phyloP scores from a whole-genome alignment of 2,329 filamentous ascomycete genomes.

The Aspergillus fijiensis region DNA sequence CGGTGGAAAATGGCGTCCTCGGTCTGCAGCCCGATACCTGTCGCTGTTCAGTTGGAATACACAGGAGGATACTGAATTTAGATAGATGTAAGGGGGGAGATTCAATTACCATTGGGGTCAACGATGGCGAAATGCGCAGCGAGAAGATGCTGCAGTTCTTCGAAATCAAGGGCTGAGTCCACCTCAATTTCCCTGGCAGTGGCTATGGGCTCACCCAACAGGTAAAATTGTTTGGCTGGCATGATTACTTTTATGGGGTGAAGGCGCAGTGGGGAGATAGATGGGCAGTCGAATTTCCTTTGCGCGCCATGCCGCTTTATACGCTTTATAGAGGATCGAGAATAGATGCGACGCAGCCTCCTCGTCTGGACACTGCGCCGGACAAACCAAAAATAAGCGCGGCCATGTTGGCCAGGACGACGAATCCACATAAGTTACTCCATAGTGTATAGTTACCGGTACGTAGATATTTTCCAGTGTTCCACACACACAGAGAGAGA shows the following conservation, averaged over 20 bases:
- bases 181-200: slow-evolving; percentile 24
- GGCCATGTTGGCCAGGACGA: too few relatives aligned
- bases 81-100: too few relatives aligned
- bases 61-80: too few relatives aligned
- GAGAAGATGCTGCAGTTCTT: slow-evolving; percentile 24
- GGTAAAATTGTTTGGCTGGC: slow-evolving; percentile 23
- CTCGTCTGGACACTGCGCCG: not conserved
- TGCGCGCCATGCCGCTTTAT: not conserved
- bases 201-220: slow-evolving; percentile 22
- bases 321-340: not conserved
- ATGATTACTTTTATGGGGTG: not conserved
- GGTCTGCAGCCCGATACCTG: slow-evolving; percentile 26
- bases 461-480: not conserved
- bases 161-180: slow-evolving; percentile 19
- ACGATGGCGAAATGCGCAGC: slow-evolving; percentile 34
- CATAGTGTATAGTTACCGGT: not conserved
- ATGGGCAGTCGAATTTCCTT: not conserved
- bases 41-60: too few relatives aligned
- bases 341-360: not conserved
- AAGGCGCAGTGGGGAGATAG: not conserved
- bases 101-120: slow-evolving; percentile 27
- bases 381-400: not conserved
- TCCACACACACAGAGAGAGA: not conserved
- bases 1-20: slow-evolving; percentile 14
- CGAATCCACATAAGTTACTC: not conserved